Percentiles rank a stretch among this genome's conserved stretches.
Conservation (phyloP, 2,329 filamentous ascomycete genomes). For the Rhynchosporium agropyri region DNA sequence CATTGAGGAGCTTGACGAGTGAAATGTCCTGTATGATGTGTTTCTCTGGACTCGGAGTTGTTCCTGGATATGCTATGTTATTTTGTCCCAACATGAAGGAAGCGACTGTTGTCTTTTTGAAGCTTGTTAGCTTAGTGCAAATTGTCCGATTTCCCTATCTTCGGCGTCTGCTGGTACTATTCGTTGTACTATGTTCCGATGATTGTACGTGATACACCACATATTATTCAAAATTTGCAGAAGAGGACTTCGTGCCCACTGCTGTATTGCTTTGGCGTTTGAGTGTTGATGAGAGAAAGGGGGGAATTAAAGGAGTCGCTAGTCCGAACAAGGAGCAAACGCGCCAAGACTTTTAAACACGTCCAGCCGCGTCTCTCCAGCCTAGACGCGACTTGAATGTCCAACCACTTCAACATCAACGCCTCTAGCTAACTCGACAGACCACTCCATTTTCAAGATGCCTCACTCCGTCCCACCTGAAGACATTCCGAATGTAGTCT, state of each 20-base stretch:
- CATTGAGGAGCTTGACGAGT: conserved; percentile 22
- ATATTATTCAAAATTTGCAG: too few relatives aligned
- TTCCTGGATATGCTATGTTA: not conserved
- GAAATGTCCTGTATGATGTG: not conserved
- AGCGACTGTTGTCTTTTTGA: too few relatives aligned
- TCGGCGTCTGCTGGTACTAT: too few relatives aligned
- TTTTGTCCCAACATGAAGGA: not conserved
- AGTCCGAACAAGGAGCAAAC: not conserved
- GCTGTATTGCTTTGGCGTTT: too few relatives aligned
- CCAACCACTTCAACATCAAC: not conserved
- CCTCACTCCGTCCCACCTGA: conserved; percentile 49
- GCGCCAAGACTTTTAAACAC: conserved; percentile 15
- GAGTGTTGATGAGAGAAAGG: too few relatives aligned
- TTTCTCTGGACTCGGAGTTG: not conserved
- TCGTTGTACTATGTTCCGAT: too few relatives aligned
- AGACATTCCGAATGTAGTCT: conserved; percentile 40
- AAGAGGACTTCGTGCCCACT: too few relatives aligned
- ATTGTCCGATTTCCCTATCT: too few relatives aligned
- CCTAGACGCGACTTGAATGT: conserved; percentile 8
- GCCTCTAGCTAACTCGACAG: not conserved
- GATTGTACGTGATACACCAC: too few relatives aligned
- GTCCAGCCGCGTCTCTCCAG: not conserved
- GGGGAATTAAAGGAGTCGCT: not conserved
- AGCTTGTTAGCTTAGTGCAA: too few relatives aligned
- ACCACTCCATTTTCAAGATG: conserved; percentile 42